phyloP scores from a whole-genome alignment of 495 filamentous ascomycete species.

The Lasiosphaeria hispida region DNA sequence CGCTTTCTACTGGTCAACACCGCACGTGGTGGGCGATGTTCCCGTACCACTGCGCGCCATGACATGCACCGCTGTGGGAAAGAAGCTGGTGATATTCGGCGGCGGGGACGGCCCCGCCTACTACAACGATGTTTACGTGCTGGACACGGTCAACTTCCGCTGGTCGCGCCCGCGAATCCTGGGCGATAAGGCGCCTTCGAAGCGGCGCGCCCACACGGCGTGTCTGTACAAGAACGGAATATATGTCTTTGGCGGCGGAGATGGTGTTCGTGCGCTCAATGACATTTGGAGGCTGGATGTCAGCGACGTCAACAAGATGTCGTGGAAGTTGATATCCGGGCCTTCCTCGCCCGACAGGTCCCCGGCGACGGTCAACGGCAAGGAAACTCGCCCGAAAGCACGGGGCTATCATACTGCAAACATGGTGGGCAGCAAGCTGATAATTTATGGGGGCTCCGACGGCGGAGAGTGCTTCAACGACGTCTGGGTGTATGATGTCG shows the following conservation, averaged over 20 bases:
- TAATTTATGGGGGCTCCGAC: conserved; percentile 64
- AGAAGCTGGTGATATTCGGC: conserved; percentile 64
- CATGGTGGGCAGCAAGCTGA: conserved; percentile 66
- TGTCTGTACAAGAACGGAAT: conserved; percentile 66
- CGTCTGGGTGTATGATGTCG: conserved; percentile 67
- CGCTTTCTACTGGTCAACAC: conserved; percentile 60
- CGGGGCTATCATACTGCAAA: conserved; percentile 67
- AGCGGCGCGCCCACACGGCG: conserved; percentile 61
- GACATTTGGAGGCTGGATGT: conserved; percentile 68
- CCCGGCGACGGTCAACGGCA: conserved; percentile 9
- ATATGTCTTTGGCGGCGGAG: conserved; percentile 65
- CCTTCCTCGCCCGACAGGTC: conserved; percentile 20
- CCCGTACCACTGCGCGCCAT: conserved; percentile 62
- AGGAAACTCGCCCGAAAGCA: conserved; percentile 51
- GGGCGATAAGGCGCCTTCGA: conserved; percentile 51
- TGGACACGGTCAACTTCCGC: conserved; percentile 62
- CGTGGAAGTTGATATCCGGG: conserved; percentile 59
- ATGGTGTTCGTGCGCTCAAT: conserved; percentile 62
- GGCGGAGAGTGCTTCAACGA: conserved; percentile 66
- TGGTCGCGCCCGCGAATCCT: conserved; percentile 57
- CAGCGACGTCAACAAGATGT: conserved; percentile 58
- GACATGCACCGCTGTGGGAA: conserved; percentile 64
- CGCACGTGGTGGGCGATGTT: conserved; percentile 57
- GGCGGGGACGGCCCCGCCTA: conserved; percentile 65
- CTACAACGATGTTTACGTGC: conserved; percentile 67